phyloP scores from a whole-genome alignment of 768 basidiomycete genomes.

The Rhizopogon sp. region DNA sequence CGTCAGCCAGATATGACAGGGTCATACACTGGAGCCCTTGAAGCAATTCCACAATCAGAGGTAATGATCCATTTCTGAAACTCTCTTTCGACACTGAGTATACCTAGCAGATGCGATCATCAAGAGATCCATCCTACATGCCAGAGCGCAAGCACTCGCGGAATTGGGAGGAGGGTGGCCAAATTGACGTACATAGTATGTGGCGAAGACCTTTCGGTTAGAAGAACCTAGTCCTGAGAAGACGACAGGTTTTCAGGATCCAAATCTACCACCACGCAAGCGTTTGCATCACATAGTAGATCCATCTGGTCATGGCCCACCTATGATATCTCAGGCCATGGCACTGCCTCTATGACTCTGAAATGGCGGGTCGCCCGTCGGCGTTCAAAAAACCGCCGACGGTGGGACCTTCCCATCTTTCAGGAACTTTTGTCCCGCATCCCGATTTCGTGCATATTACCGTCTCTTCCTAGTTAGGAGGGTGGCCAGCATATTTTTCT shows the following conservation, averaged over 20 bases:
- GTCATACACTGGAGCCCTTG: slow-evolving; percentile 22
- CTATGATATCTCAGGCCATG: slow-evolving; percentile 53
- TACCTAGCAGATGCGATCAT: slow-evolving; percentile 31
- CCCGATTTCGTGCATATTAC: slow-evolving; percentile 6
- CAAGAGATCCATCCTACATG: slow-evolving; percentile 32
- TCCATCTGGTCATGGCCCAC: slow-evolving; percentile 42
- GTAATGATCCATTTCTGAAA: slow-evolving; percentile 15
- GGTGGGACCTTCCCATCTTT: slow-evolving; percentile 11
- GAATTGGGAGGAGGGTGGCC: slow-evolving; percentile 52
- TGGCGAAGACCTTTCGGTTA: slow-evolving; percentile 8
- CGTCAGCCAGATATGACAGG: slow-evolving; percentile 28
- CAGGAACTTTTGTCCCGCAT: neutral
- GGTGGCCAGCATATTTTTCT: neutral
- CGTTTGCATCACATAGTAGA: slow-evolving; percentile 65
- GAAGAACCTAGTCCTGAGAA: slow-evolving; percentile 5
- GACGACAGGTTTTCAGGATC: slow-evolving; percentile 35
- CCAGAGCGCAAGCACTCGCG: slow-evolving; percentile 55
- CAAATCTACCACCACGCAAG: slow-evolving; percentile 52
- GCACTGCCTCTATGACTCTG: slow-evolving; percentile 44
- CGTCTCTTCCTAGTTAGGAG: slow-evolving; percentile 1
- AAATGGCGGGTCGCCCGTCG: slow-evolving; percentile 16
- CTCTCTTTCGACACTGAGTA: slow-evolving; percentile 20
- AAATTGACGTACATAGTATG: slow-evolving; percentile 28
- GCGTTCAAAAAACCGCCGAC: slow-evolving; percentile 13
- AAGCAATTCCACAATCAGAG: slow-evolving; percentile 29